Evolutionary conservation across 352 stramenopile genomes (phyloP).

Genomic region (Phytophthora pisi): DNA sequence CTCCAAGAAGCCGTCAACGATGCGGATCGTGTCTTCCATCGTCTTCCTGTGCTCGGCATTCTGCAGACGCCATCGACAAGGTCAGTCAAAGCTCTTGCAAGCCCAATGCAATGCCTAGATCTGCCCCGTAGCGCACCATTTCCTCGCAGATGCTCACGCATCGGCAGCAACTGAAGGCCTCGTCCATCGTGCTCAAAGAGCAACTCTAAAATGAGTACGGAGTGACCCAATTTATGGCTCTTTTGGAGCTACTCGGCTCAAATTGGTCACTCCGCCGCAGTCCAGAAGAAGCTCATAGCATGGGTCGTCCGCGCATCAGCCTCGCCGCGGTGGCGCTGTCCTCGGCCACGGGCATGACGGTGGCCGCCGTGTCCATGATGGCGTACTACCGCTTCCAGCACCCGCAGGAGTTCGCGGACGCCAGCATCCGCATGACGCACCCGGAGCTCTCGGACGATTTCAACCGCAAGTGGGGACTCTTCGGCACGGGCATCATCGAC

Average conservation of each 20-base stretch:
- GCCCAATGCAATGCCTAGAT: neutral
- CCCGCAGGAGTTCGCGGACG: conserved; percentile 84
- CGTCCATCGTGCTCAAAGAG: conserved; percentile 16
- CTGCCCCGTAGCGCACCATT: conserved; percentile 50
- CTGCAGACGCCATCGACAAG: conserved; percentile 28
- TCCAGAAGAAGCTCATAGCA: conserved; percentile 18
- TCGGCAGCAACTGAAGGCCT: conserved; percentile 58
- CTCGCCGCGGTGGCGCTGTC: conserved; percentile 70
- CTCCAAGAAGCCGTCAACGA: conserved; percentile 73
- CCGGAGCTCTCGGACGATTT: conserved; percentile 76
- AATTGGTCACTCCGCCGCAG: conserved; percentile 1
- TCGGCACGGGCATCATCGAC: conserved; percentile 79
- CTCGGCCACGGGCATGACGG: conserved; percentile 80
- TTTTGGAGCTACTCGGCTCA: neutral
- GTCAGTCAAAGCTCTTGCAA: neutral
- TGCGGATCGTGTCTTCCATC: conserved; percentile 82
- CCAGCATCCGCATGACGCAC: conserved; percentile 76
- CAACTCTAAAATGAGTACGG: conserved; percentile 15
- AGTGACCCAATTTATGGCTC: neutral
- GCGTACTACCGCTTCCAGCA: conserved; percentile 85
- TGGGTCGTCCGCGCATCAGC: conserved; percentile 51
- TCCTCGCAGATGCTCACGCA: conserved; percentile 78
- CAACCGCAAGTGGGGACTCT: conserved; percentile 83
- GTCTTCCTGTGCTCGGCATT: conserved; percentile 78
- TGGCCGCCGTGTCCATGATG: conserved; percentile 81